Percentiles rank a stretch among this genome's conserved stretches.
Conservation (phyloP, 345 rosid genomes). For the Anacardium occidentale region DNA sequence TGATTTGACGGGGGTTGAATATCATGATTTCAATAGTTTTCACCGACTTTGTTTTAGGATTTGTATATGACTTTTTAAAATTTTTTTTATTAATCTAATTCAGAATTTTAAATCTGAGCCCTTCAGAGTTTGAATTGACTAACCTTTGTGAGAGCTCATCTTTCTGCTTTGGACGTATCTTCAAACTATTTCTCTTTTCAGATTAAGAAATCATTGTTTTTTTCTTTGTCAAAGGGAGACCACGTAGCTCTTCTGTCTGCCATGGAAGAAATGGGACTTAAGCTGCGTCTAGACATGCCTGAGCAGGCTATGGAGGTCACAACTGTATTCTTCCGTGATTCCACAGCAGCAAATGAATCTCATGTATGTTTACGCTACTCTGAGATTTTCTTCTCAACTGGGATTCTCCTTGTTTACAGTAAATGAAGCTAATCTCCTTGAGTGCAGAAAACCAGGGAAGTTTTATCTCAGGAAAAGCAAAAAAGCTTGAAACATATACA, state of each 20-base stretch:
- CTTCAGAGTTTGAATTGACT: too few species aligned
- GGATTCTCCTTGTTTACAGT: not conserved
- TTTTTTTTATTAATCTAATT: too few species aligned
- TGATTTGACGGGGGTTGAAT: not conserved
- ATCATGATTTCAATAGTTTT: not conserved
- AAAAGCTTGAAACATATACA: constrained; percentile 83
- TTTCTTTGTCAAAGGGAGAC: constrained; percentile 68
- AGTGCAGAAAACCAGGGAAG: constrained; percentile 64
- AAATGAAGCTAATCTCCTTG: constrained; percentile 23
- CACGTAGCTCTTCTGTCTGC: constrained; percentile 94
- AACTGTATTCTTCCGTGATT: constrained; percentile 70
- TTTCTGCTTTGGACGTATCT: constrained; percentile 7
- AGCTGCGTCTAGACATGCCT: constrained; percentile 65
- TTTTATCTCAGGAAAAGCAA: constrained; percentile 62
- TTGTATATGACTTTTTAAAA: too few species aligned
- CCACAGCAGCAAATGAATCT: constrained; percentile 83
- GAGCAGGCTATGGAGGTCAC: constrained; percentile 95
- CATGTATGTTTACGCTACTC: constrained; percentile 42
- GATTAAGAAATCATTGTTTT: constrained; percentile 8
- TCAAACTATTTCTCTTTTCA: not conserved
- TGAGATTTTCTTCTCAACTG: constrained; percentile 22
- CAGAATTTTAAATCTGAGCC: too few species aligned
- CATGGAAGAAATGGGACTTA: constrained; percentile 96
- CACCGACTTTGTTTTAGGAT: not conserved
- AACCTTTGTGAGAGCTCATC: too few species aligned